Conservation (phyloP, 2,329 filamentous ascomycete genomes). For the Ceratocystis huliohia region DNA sequence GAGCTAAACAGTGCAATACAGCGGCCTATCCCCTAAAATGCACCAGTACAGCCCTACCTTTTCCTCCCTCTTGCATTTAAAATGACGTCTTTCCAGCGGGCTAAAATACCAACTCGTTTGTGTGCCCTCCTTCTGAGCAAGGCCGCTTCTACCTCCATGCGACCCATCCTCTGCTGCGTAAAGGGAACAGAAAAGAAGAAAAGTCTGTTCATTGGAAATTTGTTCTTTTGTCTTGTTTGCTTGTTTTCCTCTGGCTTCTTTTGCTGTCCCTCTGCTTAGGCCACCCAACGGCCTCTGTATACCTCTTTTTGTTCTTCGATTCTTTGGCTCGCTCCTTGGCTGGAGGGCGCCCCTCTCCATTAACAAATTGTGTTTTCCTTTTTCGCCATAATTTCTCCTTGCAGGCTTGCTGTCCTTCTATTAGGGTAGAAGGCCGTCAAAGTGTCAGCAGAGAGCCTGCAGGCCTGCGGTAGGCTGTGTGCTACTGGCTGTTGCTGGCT, state of each 20-base stretch:
- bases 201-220: neutral
- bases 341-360: neutral
- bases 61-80: neutral
- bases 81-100: neutral
- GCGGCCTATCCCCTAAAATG: no score
- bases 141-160: neutral
- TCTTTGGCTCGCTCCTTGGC: neutral
- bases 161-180: neutral
- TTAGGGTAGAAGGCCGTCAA: neutral
- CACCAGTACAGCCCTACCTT: neutral
- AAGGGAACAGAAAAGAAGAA: neutral
- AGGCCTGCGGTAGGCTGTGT: neutral
- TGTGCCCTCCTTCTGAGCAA: neutral
- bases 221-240: neutral
- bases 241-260: neutral
- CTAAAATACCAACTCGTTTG: neutral
- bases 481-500: neutral
- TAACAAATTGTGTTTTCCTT: neutral
- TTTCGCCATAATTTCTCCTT: neutral
- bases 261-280: neutral
- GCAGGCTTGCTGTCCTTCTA: neutral
- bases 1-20: no score
- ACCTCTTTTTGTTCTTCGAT: neutral
- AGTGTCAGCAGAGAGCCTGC: neutral
- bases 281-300: neutral